Evolutionary conservation across 176 grass and related monocot species (phyloP).

Genomic region (Eremochloa ophiuroides): DNA sequence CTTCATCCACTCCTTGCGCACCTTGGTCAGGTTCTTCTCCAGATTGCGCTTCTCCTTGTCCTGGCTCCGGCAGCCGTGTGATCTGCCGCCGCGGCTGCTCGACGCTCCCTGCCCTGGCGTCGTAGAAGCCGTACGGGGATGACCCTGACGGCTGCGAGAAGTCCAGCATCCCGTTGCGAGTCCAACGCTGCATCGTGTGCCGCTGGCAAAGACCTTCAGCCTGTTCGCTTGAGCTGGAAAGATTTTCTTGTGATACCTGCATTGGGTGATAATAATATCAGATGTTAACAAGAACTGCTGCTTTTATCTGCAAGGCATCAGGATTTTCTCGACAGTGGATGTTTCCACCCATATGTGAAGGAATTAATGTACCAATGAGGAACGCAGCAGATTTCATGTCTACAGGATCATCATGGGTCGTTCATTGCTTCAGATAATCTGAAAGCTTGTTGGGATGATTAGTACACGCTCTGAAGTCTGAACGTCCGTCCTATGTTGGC

Average conservation of each 20-base stretch:
- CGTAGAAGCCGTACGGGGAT: conserved; percentile 24
- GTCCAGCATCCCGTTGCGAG: conserved; percentile 56
- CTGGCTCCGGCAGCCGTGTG: conserved; percentile 24
- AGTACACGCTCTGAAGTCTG: background rate
- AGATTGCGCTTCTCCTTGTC: conserved; percentile 47
- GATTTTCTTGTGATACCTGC: background rate
- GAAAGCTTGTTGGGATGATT: background rate
- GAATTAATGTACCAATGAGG: background rate
- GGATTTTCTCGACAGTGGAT: background rate
- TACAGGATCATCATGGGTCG: background rate
- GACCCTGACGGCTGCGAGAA: conserved; percentile 40
- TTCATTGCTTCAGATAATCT: background rate
- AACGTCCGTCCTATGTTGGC: background rate
- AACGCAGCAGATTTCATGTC: background rate
- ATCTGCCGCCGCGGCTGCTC: background rate
- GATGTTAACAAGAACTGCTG: background rate
- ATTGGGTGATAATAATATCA: background rate
- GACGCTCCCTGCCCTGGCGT: conserved; percentile 27
- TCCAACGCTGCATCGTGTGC: conserved; percentile 40
- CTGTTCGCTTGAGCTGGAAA: no score
- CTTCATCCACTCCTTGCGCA: conserved; percentile 70
- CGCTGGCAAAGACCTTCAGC: background rate
- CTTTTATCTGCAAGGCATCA: background rate
- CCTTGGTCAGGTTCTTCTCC: conserved; percentile 59
- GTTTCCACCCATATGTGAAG: background rate